A percentile compares a stretch with the other conserved stretches of the same genome.
Conservation (phyloP, 768 basidiomycete genomes). For the Lepiota brunneoincarnata region DNA sequence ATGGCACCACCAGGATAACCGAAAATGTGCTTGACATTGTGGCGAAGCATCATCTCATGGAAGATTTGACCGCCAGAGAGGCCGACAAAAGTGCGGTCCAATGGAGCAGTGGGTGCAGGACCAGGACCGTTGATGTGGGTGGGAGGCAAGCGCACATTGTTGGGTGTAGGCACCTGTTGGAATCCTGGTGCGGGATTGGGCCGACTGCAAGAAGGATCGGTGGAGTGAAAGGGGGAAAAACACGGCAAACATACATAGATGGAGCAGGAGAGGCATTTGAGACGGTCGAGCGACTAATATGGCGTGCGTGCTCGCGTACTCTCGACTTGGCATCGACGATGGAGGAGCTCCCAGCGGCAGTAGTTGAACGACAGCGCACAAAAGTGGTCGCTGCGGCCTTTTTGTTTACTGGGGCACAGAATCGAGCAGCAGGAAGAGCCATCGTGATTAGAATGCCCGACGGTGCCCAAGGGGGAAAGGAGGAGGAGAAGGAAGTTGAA, state of each 20-base stretch:
- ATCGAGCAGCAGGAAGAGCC: slow-evolving; percentile 26
- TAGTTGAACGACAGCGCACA: slow-evolving; percentile 26
- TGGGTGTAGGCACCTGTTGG: slow-evolving; percentile 38
- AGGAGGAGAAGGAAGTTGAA: neutral
- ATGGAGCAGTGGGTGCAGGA: slow-evolving; percentile 41
- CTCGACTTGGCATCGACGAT: slow-evolving; percentile 81
- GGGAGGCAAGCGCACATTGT: slow-evolving; percentile 31
- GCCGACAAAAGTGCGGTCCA: slow-evolving; percentile 88
- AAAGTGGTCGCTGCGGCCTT: slow-evolving; percentile 16
- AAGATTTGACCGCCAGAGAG: slow-evolving; percentile 97
- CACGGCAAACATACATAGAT: slow-evolving; percentile 45
- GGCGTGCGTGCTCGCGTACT: slow-evolving; percentile 73
- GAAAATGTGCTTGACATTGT: slow-evolving; percentile 94
- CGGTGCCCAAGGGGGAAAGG: neutral
- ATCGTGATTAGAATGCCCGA: slow-evolving; percentile 15
- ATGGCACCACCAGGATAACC: slow-evolving; percentile 99
- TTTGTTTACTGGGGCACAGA: slow-evolving; percentile 19
- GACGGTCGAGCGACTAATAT: slow-evolving; percentile 66
- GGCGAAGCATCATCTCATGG: slow-evolving; percentile 99
- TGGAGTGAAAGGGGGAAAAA: neutral
- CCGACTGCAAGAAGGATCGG: slow-evolving; percentile 39
- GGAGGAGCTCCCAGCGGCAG: slow-evolving; percentile 27
- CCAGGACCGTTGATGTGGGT: slow-evolving; percentile 33
- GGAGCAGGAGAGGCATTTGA: slow-evolving; percentile 62
- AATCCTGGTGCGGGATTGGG: slow-evolving; percentile 58